Conservation (phyloP, 2,329 filamentous ascomycete species). For the Fusarium luffae region DNA sequence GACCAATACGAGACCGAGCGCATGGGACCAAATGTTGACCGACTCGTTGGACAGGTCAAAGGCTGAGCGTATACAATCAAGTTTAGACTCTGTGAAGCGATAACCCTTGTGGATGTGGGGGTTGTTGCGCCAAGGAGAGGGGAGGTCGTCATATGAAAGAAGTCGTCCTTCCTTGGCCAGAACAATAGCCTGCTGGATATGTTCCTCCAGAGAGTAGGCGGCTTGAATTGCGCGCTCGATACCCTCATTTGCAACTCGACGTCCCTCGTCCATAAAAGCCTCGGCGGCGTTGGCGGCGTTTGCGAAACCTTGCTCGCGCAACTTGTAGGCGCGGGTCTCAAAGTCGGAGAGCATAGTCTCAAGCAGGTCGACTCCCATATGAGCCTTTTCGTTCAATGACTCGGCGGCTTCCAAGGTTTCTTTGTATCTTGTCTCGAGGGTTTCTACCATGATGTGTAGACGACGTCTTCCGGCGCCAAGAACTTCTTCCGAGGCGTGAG, state of each 20-base stretch:
- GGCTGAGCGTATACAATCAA: constrained; percentile 86
- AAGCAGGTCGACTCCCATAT: constrained; percentile 86
- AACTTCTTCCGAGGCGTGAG: constrained; percentile 88
- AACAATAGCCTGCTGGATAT: constrained; percentile 80
- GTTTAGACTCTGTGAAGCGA: constrained; percentile 90
- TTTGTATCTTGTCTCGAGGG: constrained; percentile 87
- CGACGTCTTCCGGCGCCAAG: constrained; percentile 87
- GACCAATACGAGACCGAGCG: constrained; percentile 87
- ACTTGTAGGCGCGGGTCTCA: constrained; percentile 81
- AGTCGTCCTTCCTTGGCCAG: constrained; percentile 83
- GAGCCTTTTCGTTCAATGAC: constrained; percentile 90
- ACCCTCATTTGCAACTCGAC: constrained; percentile 82
- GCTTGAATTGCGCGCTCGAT: constrained; percentile 83
- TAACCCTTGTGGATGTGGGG: constrained; percentile 93
- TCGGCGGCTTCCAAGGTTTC: constrained; percentile 86
- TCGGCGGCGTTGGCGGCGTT: constrained; percentile 73
- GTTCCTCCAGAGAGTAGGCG: constrained; percentile 83
- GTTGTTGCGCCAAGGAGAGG: constrained; percentile 92
- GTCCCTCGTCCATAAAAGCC: constrained; percentile 80
- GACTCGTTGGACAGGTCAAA: constrained; percentile 91
- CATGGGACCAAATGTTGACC: constrained; percentile 98
- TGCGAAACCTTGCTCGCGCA: constrained; percentile 80
- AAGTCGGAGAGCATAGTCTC: constrained; percentile 88
- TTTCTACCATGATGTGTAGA: constrained; percentile 91
- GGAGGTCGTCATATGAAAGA: constrained; percentile 89